Base-by-base conservation (phyloP, 2,329 filamentous ascomycete genomes). In the Exophiala viscosa region DNA sequence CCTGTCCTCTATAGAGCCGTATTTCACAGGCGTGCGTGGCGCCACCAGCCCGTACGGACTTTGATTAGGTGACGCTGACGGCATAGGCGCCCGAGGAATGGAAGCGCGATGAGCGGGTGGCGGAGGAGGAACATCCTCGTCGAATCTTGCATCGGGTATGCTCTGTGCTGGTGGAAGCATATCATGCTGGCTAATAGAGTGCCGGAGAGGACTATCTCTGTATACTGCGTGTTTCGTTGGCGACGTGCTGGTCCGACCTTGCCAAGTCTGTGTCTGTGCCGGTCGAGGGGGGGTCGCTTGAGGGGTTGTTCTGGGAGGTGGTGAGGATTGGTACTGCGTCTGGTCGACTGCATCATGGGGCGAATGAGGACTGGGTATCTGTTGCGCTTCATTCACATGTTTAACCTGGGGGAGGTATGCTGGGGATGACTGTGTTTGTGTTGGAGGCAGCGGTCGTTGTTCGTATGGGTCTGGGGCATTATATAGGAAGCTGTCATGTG, bases 391-490 rank as follows among this genome's bases (percentile, higher is more conserved):
- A 5, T n/a, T 28, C 18, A 36, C 23, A 20, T 31, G 38, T n/a
- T 28, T 32, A 2, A 28, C 50, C 32, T 17, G 17, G 18, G 41
- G 15, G 15, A 47, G 79, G 80, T 59, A 76, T 79, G 57, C 70
- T 66, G 38, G 60, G 80, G 72, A 41, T 80, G 78, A 66, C 78
- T 74, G 9, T 73, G 38, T 38, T 7, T 74, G 9, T 73, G 38
- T 38, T 7, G 50, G 72, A 47, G 77, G 81, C 64, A 75, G 72
- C 0, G 77, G 81, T 65, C 67, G 59, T 32, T 74, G 73, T 31
- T 46, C 41, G 18, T 48, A 51, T 14, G 43, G 15, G 18, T 53
- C 50, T 20, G 35, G 32, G 5, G 17, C 23, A 46, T 45, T 47
- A 9, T 36, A 13, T 11, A 42, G 35, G 13, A 28, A 52, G 9